Evolutionary conservation across 306 rosid genomes (phyloP).

Genomic region (Vachellia collinsii): DNA sequence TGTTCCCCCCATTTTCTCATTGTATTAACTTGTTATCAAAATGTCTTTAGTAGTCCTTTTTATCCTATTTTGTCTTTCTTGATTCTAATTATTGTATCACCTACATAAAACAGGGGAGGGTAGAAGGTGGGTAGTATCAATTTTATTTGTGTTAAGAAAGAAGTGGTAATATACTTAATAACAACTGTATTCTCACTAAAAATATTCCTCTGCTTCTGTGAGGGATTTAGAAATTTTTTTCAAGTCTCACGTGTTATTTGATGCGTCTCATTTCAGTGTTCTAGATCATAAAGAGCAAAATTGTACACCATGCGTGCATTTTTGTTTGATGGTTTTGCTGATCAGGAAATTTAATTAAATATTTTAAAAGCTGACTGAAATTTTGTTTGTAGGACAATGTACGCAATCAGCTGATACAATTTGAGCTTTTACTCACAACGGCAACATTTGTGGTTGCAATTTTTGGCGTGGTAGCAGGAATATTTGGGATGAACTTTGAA

Average conservation of each 20-base stretch:
- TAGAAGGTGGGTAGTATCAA: not conserved
- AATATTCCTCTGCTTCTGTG: not conserved
- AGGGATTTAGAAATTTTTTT: not conserved
- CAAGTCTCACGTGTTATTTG: not conserved
- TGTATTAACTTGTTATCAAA: slow-evolving; percentile 7
- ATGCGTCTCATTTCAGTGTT: not conserved
- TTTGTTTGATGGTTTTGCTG: not conserved
- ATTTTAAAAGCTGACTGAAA: not conserved
- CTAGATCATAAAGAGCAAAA: not conserved
- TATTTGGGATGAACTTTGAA: no score
- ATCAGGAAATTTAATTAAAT: not conserved
- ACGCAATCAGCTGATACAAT: no score
- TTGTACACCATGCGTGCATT: not conserved
- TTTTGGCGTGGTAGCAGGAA: slow-evolving; percentile 29
- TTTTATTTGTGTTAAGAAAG: not conserved
- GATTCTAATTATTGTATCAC: not conserved
- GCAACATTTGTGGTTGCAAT: no score
- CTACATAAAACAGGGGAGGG: slow-evolving; percentile 6
- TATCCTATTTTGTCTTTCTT: slow-evolving; percentile 19
- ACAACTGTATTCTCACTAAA: not conserved
- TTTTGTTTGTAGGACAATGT: slow-evolving; percentile 74
- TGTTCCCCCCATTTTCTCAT: slow-evolving; percentile 14
- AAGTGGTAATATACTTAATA: not conserved
- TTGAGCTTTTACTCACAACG: no score
- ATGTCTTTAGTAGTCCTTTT: slow-evolving; percentile 14